phyloP scores from a whole-genome alignment of 495 filamentous ascomycete genomes.

The Neurospora sp. region DNA sequence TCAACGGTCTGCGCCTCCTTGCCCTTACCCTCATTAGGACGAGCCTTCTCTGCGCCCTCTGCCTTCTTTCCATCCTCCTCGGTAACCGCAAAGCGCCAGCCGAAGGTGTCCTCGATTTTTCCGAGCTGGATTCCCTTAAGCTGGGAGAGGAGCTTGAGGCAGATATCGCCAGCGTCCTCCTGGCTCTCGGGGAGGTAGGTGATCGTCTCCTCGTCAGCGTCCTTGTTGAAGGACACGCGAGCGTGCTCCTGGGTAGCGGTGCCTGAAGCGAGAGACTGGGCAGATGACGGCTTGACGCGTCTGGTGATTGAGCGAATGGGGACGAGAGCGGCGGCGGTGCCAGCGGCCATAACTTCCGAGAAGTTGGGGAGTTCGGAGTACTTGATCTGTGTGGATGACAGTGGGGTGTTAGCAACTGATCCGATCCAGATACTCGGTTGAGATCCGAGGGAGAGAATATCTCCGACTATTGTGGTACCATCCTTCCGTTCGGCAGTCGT shows the following conservation, averaged over 20 bases:
- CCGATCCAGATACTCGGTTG: neutral
- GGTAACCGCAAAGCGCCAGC: constrained; percentile 56
- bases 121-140: constrained; percentile 81
- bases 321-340: constrained; percentile 85
- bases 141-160: constrained; percentile 56
- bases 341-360: constrained; percentile 80
- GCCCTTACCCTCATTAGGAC: neutral
- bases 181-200: constrained; percentile 47
- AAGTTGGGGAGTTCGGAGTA: constrained; percentile 73
- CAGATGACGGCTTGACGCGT: constrained; percentile 32
- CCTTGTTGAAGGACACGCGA: neutral
- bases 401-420: neutral
- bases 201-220: constrained; percentile 47
- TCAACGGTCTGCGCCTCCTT: neutral
- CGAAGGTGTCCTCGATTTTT: constrained; percentile 60
- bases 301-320: constrained; percentile 83
- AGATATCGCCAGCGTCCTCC: constrained; percentile 63
- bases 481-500: neutral
- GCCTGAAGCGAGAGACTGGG: constrained; percentile 24
- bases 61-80: constrained; percentile 36
- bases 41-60: constrained; percentile 2
- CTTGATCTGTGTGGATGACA: constrained; percentile 42
- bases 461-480: neutral
- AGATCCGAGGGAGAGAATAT: neutral
- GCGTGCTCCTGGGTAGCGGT: neutral